Evolutionary conservation across 768 basidiomycete genomes (phyloP).

Genomic region (Agaricus blazei): DNA sequence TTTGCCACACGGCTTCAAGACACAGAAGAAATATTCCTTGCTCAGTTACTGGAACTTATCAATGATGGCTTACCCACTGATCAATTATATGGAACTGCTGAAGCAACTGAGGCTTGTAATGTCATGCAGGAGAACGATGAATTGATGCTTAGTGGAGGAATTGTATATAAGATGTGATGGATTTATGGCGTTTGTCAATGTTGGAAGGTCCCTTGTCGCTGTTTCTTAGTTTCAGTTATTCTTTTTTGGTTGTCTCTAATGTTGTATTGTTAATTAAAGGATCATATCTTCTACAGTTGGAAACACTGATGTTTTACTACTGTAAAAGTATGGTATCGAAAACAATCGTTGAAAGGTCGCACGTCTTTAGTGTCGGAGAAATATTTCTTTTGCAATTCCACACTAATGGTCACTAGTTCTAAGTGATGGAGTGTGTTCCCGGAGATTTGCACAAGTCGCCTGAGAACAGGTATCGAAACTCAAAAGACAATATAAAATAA

Average conservation of each 20-base stretch:
- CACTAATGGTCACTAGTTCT: too few relatives aligned
- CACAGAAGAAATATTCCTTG: slow-evolving; percentile 71
- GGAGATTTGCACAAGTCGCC: too few relatives aligned
- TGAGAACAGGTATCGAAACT: too few relatives aligned
- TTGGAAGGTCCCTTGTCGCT: not conserved
- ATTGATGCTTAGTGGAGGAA: slow-evolving; percentile 83
- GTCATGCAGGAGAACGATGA: slow-evolving; percentile 78
- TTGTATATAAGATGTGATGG: slow-evolving; percentile 75
- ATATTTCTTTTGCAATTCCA: too few relatives aligned
- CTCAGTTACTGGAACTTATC: slow-evolving; percentile 63
- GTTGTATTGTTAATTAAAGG: not conserved
- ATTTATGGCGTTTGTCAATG: not conserved
- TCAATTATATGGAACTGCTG: slow-evolving; percentile 72
- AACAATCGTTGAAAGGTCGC: too few relatives aligned
- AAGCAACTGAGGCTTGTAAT: slow-evolving; percentile 69
- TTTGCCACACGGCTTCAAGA: slow-evolving; percentile 67
- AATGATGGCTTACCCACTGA: slow-evolving; percentile 71
- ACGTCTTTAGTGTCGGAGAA: too few relatives aligned
- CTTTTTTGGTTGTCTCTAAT: not conserved
- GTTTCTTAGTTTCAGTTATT: not conserved
- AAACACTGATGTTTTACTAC: too few relatives aligned
- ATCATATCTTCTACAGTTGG: too few relatives aligned
- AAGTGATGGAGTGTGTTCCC: too few relatives aligned
- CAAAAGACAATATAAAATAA: too few relatives aligned
- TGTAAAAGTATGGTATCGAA: too few relatives aligned